Evolutionary conservation across 2,329 filamentous ascomycete species (phyloP).

Genomic region (Claviceps digitariae): DNA sequence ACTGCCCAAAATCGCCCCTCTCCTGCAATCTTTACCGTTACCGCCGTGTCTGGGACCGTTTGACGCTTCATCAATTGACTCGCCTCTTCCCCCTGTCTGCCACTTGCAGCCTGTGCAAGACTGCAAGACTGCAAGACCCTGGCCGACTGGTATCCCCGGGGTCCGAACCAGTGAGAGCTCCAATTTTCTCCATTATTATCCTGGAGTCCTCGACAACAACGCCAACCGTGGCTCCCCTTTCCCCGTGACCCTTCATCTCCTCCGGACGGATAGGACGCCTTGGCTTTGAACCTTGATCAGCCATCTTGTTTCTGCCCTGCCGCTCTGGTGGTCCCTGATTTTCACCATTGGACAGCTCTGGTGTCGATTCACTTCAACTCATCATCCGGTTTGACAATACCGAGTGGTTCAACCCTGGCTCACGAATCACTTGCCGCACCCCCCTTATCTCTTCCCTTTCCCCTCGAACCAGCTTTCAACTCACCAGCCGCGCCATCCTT

Average conservation of each 20-base stretch:
- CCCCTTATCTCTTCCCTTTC: no score
- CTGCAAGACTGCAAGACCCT: no score
- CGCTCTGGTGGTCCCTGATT: not conserved
- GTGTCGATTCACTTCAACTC: not conserved
- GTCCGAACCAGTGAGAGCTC: constrained; percentile 2
- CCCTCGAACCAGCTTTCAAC: not conserved
- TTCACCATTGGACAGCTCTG: not conserved
- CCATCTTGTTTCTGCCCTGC: not conserved
- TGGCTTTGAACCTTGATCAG: not conserved
- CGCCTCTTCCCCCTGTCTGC: not conserved
- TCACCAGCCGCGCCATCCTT: not conserved
- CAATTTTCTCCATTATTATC: constrained; percentile 6
- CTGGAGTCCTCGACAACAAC: constrained; percentile 2
- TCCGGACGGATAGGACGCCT: not conserved
- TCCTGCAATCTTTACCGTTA: not conserved
- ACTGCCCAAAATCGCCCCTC: not conserved
- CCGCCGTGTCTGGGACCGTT: not conserved
- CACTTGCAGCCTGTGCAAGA: not conserved
- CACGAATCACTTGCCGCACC: not conserved
- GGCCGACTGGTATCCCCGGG: not conserved
- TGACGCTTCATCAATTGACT: not conserved
- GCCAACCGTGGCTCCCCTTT: constrained; percentile 5
- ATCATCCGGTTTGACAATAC: not conserved
- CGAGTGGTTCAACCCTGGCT: not conserved
- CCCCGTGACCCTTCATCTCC: not conserved